Evolutionary conservation across 73 alveolate genomes (phyloP).

Genomic region (Paramecium sexaurelia): DNA sequence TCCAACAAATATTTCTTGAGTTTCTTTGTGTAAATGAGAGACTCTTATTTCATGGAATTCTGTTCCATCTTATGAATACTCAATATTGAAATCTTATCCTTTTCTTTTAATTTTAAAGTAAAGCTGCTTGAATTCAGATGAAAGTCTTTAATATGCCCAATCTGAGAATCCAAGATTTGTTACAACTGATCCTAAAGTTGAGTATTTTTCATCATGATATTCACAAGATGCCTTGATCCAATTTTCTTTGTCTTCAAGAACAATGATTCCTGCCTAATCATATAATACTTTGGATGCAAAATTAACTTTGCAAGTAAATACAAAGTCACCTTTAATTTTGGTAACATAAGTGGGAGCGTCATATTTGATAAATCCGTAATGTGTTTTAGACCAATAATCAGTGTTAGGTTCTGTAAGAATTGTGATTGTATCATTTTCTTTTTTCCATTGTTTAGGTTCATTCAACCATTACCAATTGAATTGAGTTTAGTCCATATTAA

Average conservation of each 20-base stretch:
- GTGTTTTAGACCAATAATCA: slow-evolving; percentile 18
- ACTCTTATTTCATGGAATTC: neutral
- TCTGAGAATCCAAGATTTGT: slow-evolving; percentile 32
- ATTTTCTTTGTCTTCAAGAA: neutral
- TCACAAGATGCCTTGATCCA: slow-evolving; percentile 17
- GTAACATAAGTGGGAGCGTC: slow-evolving; percentile 34
- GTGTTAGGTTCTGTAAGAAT: neutral
- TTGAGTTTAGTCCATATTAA: neutral
- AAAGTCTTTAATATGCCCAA: neutral
- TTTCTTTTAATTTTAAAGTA: neutral
- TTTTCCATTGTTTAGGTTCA: neutral
- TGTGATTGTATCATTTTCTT: neutral
- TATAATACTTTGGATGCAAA: neutral
- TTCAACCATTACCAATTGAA: neutral
- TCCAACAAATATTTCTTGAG: neutral
- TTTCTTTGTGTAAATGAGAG: slow-evolving; percentile 10
- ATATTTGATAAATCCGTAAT: neutral
- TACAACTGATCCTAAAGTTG: slow-evolving; percentile 13
- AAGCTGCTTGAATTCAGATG: neutral
- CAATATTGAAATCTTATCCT: slow-evolving; percentile 22
- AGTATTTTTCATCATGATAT: neutral
- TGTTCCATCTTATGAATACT: neutral
- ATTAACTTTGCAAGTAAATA: neutral
- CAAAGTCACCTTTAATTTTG: neutral
- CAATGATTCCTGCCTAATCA: slow-evolving; percentile 39